Conservation (phyloP, 148 eudicot genomes). For the Chenopodium berlandieri region DNA sequence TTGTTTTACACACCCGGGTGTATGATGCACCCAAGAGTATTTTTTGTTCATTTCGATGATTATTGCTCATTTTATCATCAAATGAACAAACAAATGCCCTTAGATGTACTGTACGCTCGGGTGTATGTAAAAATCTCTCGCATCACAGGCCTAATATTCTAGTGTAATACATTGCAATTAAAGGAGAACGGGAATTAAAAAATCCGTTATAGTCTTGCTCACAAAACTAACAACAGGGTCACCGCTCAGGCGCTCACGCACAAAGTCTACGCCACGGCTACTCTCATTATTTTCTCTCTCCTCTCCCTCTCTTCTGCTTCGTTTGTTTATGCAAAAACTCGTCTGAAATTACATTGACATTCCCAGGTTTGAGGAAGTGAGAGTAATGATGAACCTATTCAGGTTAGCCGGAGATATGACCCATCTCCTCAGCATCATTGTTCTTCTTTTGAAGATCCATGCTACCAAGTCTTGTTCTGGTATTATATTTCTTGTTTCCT, state of each 20-base stretch:
- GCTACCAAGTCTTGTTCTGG: conserved; percentile 56
- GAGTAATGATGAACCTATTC: conserved; percentile 39
- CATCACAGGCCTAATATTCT: no score
- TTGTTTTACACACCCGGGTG: no score
- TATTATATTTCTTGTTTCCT: conserved; percentile 7
- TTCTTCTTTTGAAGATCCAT: conserved; percentile 52
- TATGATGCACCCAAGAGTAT: no score
- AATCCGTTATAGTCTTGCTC: not conserved
- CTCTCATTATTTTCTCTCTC: not conserved
- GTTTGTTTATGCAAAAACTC: not conserved
- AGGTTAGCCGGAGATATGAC: conserved; percentile 61
- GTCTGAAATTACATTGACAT: not conserved
- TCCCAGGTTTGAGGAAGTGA: not conserved
- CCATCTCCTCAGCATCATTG: conserved; percentile 52
- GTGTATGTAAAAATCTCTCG: no score
- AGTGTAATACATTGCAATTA: no score
- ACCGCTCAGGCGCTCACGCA: not conserved
- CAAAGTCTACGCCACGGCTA: conserved; percentile 5
- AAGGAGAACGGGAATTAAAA: no score
- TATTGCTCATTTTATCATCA: no score
- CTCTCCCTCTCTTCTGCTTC: not conserved
- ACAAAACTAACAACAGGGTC: not conserved
- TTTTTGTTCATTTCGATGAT: no score
- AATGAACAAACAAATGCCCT: no score
- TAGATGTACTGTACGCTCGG: no score